Base-by-base conservation (phyloP, 345 rosid genomes). In the Eucalyptus cloeziana region DNA sequence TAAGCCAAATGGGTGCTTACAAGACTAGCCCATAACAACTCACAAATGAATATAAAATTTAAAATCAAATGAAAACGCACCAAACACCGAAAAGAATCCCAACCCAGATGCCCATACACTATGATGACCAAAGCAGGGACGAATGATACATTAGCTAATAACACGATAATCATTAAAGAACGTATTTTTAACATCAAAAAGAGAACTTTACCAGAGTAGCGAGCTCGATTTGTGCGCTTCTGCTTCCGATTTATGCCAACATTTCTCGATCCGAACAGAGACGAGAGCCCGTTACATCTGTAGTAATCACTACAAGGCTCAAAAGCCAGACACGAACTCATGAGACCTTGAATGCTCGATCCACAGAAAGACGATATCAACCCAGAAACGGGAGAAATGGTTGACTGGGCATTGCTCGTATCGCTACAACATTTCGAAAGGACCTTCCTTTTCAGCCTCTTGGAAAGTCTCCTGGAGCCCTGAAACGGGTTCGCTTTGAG, bases 261-360 rank as follows among this genome's bases (percentile, higher is more conserved):
- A 45, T 40, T 50, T 50, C 58, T 89, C 86, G 91, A 79, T 88
- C 88, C 88, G 17, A 91, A 88, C 27, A 91, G 76, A 64, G 91
- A 89, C 76, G 71, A 58, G 89, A 88, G 83, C 64, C 91, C 93
- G 76, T 88, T 89, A 45, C 92, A 92, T 87, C 88, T 87, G 88
- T 86, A 90, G 90, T 90, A 92, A 31, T 92, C 91, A 76, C 87
- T 89, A 83, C 94, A 92, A 49, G 94, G 93, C 93, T 92, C 94
- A n/a, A 92, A 90, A 27, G 88, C 91, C 89, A 92, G 85, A 83
- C 92, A 93, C 13, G 94, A 92, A 49, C 85, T 87, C 91, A 90
- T 89, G 76, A 92, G 88, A 64, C 90, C 92, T 76, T 91, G 90
- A 22, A 93, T 67, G 86, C 87, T 89, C 60, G 92, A 91, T 89